phyloP scores from a whole-genome alignment of 768 basidiomycete species.

The Boletus speciosus region DNA sequence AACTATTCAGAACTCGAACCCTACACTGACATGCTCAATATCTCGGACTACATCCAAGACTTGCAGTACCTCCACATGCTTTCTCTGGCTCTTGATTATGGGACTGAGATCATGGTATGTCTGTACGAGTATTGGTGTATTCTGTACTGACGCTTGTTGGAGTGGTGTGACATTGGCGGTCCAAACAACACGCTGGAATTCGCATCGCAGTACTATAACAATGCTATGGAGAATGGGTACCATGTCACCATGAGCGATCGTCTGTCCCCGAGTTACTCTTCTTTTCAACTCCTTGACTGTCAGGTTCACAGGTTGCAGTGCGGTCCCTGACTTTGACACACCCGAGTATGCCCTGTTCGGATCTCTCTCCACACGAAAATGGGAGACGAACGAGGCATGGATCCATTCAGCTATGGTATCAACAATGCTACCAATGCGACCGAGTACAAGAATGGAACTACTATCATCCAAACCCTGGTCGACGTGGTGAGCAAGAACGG shows the following conservation, averaged over 20 bases:
- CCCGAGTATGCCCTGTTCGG: slow-evolving; percentile 52
- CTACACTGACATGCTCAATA: slow-evolving; percentile 47
- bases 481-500: slow-evolving; percentile 65
- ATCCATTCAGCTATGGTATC: slow-evolving; percentile 48
- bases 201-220: slow-evolving; percentile 43
- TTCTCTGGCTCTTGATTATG: slow-evolving; percentile 37
- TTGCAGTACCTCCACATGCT: slow-evolving; percentile 51
- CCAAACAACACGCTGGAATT: slow-evolving; percentile 44
- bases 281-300: background rate
- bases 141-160: slow-evolving; percentile 5
- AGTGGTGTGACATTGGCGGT: slow-evolving; percentile 60
- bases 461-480: slow-evolving; percentile 48
- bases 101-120: slow-evolving; percentile 52
- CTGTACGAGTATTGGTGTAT: background rate
- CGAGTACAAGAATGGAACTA: slow-evolving; percentile 47
- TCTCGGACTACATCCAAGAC: slow-evolving; percentile 49
- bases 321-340: slow-evolving; percentile 50
- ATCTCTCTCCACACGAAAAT: slow-evolving; percentile 42
- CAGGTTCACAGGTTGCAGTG: slow-evolving; percentile 39
- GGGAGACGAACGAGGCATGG: slow-evolving; percentile 59
- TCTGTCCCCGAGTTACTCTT: slow-evolving; percentile 12
- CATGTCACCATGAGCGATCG: slow-evolving; percentile 47
- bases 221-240: slow-evolving; percentile 37
- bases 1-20: slow-evolving; percentile 52
- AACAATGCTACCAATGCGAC: slow-evolving; percentile 40